Conservation (phyloP, 352 stramenopile species). For the Discostella stelligera region DNA sequence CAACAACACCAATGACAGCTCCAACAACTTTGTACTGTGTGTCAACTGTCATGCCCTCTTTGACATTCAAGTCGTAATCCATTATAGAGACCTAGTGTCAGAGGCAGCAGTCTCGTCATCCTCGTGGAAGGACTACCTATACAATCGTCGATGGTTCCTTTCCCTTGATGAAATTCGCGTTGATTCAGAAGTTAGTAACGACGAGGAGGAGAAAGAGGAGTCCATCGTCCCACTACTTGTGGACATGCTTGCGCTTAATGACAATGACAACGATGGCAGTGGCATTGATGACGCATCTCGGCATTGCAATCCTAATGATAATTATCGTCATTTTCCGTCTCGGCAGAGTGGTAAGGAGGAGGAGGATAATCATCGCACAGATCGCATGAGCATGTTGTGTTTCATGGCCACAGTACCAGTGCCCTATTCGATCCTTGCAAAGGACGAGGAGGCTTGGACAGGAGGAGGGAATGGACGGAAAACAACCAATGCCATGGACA, state of each 20-base stretch:
- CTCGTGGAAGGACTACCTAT: background rate
- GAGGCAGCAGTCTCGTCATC: background rate
- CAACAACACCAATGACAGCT: background rate
- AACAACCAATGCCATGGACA: too few relatives aligned
- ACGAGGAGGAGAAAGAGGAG: background rate
- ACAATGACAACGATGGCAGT: background rate
- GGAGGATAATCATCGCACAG: background rate
- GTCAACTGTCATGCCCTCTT: slow-evolving; percentile 29
- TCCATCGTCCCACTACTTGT: background rate
- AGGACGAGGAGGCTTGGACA: background rate
- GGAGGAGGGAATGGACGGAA: background rate
- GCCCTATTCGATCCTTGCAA: slow-evolving; percentile 1
- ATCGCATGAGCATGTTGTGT: background rate
- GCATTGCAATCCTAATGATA: background rate
- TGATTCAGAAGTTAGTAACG: background rate
- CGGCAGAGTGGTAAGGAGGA: background rate
- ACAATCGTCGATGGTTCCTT: background rate
- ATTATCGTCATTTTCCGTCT: background rate
- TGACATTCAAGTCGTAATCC: slow-evolving; percentile 5
- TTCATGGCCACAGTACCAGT: background rate
- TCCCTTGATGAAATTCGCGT: background rate
- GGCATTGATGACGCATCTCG: background rate
- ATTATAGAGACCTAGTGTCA: background rate
- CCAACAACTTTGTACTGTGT: background rate
- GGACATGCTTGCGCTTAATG: background rate